Percentiles rank a stretch among this genome's conserved stretches.
phyloP scores from a whole-genome alignment of 768 basidiomycete species.

The Auricularia cornea region DNA sequence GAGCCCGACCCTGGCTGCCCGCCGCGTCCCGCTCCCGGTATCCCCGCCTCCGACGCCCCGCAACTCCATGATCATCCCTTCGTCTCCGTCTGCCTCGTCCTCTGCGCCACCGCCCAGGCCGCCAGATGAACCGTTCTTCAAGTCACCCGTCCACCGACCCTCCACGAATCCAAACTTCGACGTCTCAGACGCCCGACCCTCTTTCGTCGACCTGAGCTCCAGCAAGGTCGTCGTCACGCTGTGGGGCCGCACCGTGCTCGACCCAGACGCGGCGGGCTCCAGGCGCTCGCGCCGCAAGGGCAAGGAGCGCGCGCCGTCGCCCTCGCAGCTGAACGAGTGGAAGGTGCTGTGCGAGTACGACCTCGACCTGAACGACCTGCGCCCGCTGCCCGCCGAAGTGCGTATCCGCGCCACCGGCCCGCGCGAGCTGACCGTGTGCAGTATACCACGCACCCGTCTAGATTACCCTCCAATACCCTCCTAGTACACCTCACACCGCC shows the following conservation, averaged over 20 bases:
- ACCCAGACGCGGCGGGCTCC: constrained; percentile 11
- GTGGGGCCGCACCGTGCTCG: constrained; percentile 12
- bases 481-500: constrained; percentile 57
- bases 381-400: constrained; percentile 57
- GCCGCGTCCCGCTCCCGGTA: background rate
- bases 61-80: constrained; percentile 16
- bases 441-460: constrained; percentile 22
- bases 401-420: constrained; percentile 17
- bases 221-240: background rate
- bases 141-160: constrained; percentile 71
- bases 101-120: background rate
- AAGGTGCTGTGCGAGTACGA: constrained; percentile 60
- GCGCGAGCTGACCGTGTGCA: background rate
- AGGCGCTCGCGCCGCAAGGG: constrained; percentile 26
- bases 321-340: constrained; percentile 37
- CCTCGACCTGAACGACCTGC: constrained; percentile 48
- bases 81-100: background rate
- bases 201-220: constrained; percentile 18
- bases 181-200: background rate
- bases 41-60: constrained; percentile 6
- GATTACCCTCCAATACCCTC: constrained; percentile 66
- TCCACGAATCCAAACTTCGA: constrained; percentile 76
- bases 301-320: constrained; percentile 35
- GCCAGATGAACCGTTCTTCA: constrained; percentile 46
- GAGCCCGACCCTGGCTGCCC: background rate